phyloP scores from a whole-genome alignment of 2,329 filamentous ascomycete genomes.

The Colletotrichum coccodes region DNA sequence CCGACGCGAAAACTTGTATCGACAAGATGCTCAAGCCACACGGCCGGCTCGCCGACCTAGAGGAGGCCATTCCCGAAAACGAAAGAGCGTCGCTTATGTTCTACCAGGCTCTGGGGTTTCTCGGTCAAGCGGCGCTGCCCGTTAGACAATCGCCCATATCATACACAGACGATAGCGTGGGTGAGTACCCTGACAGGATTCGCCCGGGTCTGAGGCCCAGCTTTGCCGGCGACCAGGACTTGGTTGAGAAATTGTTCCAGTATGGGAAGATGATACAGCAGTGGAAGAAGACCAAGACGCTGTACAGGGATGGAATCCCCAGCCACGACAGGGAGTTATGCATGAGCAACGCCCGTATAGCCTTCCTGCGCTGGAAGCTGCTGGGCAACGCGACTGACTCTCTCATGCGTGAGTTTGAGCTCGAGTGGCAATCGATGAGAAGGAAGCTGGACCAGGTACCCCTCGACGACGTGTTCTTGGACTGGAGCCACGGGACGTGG shows the following conservation, averaged over 20 bases:
- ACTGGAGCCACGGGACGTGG: not conserved
- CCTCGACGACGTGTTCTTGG: not conserved
- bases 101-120: not conserved
- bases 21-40: not conserved
- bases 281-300: not conserved
- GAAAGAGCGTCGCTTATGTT: not conserved
- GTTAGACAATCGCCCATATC: not conserved
- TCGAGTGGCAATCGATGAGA: not conserved
- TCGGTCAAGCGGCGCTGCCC: not conserved
- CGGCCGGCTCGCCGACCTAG: not conserved
- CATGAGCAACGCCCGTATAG: not conserved
- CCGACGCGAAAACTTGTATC: accelerated
- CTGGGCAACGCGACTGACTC: not conserved
- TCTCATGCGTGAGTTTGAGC: not conserved
- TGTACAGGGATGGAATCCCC: accelerated
- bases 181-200: not conserved
- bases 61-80: not conserved
- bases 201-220: not conserved
- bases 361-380: constrained; percentile 9
- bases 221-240: not conserved
- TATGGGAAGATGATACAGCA: not conserved
- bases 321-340: constrained; percentile 8
- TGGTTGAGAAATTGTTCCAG: not conserved
- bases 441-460: not conserved
- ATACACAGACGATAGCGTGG: not conserved